phyloP scores from a whole-genome alignment of 176 grass and related monocot species.

The Rhipidocladum racemiflorum region DNA sequence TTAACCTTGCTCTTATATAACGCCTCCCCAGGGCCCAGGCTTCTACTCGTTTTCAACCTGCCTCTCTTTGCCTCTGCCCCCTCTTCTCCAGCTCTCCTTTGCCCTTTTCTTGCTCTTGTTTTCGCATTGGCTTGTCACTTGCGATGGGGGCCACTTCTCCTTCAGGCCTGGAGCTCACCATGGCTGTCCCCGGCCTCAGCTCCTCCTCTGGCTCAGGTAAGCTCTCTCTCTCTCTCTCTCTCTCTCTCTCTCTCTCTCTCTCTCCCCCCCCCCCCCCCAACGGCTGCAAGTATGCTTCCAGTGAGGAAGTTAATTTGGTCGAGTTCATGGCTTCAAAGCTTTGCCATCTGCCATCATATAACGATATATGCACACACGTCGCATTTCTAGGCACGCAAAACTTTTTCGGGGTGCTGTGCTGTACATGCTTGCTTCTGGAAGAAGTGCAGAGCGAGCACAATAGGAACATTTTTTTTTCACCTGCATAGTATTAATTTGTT shows the following conservation, averaged over 20 bases:
- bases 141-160: constrained; percentile 63
- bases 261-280: no score
- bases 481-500: neutral
- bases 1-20: no score
- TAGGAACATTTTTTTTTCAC: neutral
- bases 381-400: neutral
- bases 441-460: neutral
- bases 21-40: constrained; percentile 40
- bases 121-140: constrained; percentile 18
- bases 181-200: constrained; percentile 77
- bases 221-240: no score
- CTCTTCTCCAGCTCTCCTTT: neutral
- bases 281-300: neutral
- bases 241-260: no score
- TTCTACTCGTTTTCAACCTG: constrained; percentile 52
- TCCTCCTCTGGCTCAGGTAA: constrained; percentile 85
- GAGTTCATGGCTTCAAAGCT: constrained; percentile 1
- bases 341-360: neutral
- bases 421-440: neutral
- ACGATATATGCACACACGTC: neutral
- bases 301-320: neutral
- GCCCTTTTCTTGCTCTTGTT: constrained; percentile 26
- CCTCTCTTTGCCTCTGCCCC: constrained; percentile 42
- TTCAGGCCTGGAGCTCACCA: constrained; percentile 91
- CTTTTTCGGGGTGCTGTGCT: neutral